Percentiles rank a stretch among this genome's conserved stretches.
These are phyloP conservation scores for Suillus subalutaceus DNA, from an alignment of 768 basidiomycete genomes.

Conservation along the genomic window DNA sequence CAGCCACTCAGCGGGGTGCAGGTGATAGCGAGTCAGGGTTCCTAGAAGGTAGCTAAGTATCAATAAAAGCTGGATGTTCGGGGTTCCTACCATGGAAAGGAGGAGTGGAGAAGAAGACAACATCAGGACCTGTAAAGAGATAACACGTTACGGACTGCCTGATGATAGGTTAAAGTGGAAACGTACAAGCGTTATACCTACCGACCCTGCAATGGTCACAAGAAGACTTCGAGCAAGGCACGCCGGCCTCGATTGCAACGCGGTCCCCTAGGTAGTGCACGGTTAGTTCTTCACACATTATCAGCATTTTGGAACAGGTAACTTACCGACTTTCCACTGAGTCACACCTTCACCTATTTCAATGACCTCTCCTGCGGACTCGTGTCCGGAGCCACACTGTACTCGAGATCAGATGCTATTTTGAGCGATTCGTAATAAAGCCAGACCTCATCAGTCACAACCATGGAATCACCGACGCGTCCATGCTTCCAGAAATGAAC, in stretches of 20 bases:
- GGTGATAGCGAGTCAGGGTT: slow-evolving; percentile 65
- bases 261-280: slow-evolving; percentile 50
- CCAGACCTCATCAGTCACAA: slow-evolving; percentile 64
- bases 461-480: slow-evolving; percentile 68
- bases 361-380: slow-evolving; percentile 68
- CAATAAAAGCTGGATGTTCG: neutral
- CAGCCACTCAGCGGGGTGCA: slow-evolving; percentile 70
- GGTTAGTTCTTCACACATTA: slow-evolving; percentile 12
- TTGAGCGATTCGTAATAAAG: neutral
- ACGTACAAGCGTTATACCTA: slow-evolving; percentile 61
- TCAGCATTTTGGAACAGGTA: neutral
- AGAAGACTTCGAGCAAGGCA: slow-evolving; percentile 63
- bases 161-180: neutral
- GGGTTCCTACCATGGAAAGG: slow-evolving; percentile 57
- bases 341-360: slow-evolving; percentile 69
- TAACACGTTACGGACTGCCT: slow-evolving; percentile 6
- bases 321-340: slow-evolving; percentile 60
- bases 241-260: slow-evolving; percentile 71
- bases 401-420: neutral
- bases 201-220: slow-evolving; percentile 67
- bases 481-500: slow-evolving; percentile 79
- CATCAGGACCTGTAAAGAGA: slow-evolving; percentile 35
- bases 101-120: slow-evolving; percentile 73
- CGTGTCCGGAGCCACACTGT: slow-evolving; percentile 71
- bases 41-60: slow-evolving; percentile 36